Evolutionary conservation across 495 filamentous ascomycete species (phyloP).

Genomic region (Durotheca rogersii): DNA sequence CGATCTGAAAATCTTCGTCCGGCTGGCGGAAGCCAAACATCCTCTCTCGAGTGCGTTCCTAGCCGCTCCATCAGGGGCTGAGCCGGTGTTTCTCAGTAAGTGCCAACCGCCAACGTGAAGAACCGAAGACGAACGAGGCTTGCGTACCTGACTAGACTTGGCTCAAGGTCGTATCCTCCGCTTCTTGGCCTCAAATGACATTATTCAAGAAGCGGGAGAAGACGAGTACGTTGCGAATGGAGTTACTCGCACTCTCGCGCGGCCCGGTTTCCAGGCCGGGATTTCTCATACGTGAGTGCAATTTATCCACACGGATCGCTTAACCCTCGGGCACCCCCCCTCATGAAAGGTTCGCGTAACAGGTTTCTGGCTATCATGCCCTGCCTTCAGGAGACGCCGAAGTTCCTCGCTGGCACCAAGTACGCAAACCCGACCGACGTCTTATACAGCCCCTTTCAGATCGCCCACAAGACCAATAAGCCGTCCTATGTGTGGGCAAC

Average conservation of each 20-base stretch:
- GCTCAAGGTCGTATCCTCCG: constrained; percentile 48
- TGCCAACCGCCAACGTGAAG: background rate
- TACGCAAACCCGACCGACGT: constrained; percentile 44
- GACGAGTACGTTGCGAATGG: constrained; percentile 40
- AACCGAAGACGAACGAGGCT: too few species aligned
- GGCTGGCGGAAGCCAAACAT: constrained; percentile 24
- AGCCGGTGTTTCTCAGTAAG: constrained; percentile 35
- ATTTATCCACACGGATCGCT: too few species aligned
- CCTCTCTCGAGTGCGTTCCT: constrained; percentile 33
- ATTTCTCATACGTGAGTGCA: constrained; percentile 37
- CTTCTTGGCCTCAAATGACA: constrained; percentile 42
- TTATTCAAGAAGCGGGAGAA: constrained; percentile 39
- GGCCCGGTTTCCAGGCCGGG: constrained; percentile 32
- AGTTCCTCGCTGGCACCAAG: constrained; percentile 42
- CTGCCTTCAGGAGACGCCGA: constrained; percentile 36
- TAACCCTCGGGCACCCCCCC: too few species aligned
- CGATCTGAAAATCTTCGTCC: constrained; percentile 39
- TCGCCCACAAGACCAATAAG: constrained; percentile 44
- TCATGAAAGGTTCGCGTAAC: too few species aligned
- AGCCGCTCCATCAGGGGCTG: constrained; percentile 30
- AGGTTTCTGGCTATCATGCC: constrained; percentile 42
- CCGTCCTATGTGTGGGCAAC: constrained; percentile 44
- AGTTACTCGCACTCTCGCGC: constrained; percentile 38
- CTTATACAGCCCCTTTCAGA: constrained; percentile 42
- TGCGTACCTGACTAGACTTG: background rate